phyloP scores from a whole-genome alignment of 352 stramenopile species.

The Phytophthora tubulina region DNA sequence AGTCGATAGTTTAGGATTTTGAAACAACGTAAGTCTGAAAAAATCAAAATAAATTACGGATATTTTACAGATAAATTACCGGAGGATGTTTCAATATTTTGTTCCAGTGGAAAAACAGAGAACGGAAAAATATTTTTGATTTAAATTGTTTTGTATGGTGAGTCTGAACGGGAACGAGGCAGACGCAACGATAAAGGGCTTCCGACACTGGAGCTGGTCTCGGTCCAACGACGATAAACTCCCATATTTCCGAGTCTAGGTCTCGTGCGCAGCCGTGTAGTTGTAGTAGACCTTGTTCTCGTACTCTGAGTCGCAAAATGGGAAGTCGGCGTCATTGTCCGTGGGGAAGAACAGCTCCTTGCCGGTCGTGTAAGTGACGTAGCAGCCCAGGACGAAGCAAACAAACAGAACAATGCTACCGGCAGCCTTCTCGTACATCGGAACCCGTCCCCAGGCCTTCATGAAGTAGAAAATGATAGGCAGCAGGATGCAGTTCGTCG shows the following conservation, averaged over 20 bases:
- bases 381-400: constrained; percentile 39
- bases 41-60: too few species aligned
- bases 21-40: too few species aligned
- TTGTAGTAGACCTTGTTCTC: constrained; percentile 65
- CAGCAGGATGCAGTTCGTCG: constrained; percentile 67
- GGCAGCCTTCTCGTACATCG: constrained; percentile 39
- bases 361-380: constrained; percentile 51
- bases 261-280: constrained; percentile 40
- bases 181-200: too few species aligned
- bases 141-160: too few species aligned
- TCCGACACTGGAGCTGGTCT: too few species aligned
- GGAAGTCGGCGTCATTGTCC: constrained; percentile 48
- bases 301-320: constrained; percentile 59
- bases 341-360: constrained; percentile 53
- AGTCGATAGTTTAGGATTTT: too few species aligned
- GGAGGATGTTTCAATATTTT: too few species aligned
- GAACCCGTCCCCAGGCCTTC: constrained; percentile 55
- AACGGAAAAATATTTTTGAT: too few species aligned
- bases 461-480: constrained; percentile 75
- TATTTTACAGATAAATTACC: too few species aligned
- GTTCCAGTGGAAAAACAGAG: too few species aligned
- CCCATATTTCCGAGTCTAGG: neutral
- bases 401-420: constrained; percentile 35
- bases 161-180: too few species aligned
- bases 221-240: too few species aligned